Evolutionary conservation across 768 basidiomycete genomes (phyloP).

Genomic region (Suillus americanus): DNA sequence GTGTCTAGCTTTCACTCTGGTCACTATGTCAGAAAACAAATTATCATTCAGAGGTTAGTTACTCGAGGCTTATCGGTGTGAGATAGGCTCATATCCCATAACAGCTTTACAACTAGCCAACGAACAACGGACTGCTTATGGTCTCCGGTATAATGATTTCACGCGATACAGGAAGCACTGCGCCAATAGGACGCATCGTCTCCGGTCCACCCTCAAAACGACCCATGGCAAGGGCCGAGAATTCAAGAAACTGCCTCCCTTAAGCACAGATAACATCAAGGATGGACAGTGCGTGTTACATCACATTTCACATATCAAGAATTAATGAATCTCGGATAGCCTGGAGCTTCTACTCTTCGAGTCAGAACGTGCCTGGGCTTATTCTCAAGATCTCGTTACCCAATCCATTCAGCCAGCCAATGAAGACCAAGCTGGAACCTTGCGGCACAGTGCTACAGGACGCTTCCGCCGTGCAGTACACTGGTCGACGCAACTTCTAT

Average conservation of each 20-base stretch:
- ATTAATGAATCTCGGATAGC: slow-evolving; percentile 35
- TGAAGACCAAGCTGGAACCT: slow-evolving; percentile 48
- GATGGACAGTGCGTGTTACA: slow-evolving; percentile 76
- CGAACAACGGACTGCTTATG: slow-evolving; percentile 88
- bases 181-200: slow-evolving; percentile 83
- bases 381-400: slow-evolving; percentile 75
- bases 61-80: not conserved
- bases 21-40: slow-evolving; percentile 24
- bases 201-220: slow-evolving; percentile 80
- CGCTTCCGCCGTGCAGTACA: slow-evolving; percentile 78
- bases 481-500: slow-evolving; percentile 77
- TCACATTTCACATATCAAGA: not conserved
- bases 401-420: slow-evolving; percentile 53
- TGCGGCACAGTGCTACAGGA: slow-evolving; percentile 74
- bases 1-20: not conserved
- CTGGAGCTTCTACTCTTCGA: slow-evolving; percentile 86
- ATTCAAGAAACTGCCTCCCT: slow-evolving; percentile 77
- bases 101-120: slow-evolving; percentile 82
- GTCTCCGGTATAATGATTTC: slow-evolving; percentile 88
- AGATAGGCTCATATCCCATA: slow-evolving; percentile 7
- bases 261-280: slow-evolving; percentile 68
- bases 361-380: slow-evolving; percentile 89
- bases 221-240: slow-evolving; percentile 89
- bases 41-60: slow-evolving; percentile 41
- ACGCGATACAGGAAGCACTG: slow-evolving; percentile 92